These are phyloP conservation scores for Globisporangium okanoganense DNA, from an alignment of 352 stramenopile species.

Conservation along the genomic window DNA sequence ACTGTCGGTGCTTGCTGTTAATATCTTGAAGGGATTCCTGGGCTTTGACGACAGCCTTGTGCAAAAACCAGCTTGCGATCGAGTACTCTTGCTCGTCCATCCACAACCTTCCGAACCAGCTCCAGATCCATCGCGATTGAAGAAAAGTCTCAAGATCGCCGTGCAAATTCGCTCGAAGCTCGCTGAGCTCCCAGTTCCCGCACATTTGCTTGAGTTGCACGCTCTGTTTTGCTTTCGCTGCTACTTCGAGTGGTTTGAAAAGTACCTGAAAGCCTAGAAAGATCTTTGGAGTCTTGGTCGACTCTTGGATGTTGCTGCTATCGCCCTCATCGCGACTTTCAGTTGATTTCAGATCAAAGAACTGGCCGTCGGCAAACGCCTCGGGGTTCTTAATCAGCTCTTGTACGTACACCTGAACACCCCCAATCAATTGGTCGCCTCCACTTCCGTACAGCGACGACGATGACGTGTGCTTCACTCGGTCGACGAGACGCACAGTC, in stretches of 20 bases:
- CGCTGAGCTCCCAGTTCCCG: conserved; percentile 44
- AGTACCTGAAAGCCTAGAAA: conserved; percentile 16
- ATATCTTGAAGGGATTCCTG: not conserved
- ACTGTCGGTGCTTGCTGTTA: not conserved
- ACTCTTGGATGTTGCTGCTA: not conserved
- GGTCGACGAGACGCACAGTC: conserved; percentile 42
- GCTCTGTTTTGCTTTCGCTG: not conserved
- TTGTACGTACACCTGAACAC: conserved; percentile 33
- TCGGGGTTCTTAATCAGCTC: conserved; percentile 29
- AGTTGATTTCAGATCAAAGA: conserved; percentile 6
- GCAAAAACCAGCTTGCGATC: conserved; percentile 44
- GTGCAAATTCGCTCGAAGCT: conserved; percentile 37
- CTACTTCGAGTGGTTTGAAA: conserved; percentile 1
- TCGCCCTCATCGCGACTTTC: not conserved
- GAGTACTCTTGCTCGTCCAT: conserved; percentile 37
- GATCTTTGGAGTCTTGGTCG: conserved; percentile 16
- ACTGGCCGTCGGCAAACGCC: conserved; percentile 17
- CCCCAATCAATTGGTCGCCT: conserved; percentile 28
- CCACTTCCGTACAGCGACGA: conserved; percentile 2
- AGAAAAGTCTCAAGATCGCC: conserved; percentile 54
- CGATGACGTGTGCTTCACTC: conserved; percentile 9
- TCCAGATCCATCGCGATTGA: conserved; percentile 50
- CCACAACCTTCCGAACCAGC: conserved; percentile 39
- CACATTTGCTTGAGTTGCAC: conserved; percentile 9
- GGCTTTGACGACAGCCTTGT: conserved; percentile 18